Evolutionary conservation across 495 filamentous ascomycete genomes (phyloP).

Genomic region (Podospora tetraspora): DNA sequence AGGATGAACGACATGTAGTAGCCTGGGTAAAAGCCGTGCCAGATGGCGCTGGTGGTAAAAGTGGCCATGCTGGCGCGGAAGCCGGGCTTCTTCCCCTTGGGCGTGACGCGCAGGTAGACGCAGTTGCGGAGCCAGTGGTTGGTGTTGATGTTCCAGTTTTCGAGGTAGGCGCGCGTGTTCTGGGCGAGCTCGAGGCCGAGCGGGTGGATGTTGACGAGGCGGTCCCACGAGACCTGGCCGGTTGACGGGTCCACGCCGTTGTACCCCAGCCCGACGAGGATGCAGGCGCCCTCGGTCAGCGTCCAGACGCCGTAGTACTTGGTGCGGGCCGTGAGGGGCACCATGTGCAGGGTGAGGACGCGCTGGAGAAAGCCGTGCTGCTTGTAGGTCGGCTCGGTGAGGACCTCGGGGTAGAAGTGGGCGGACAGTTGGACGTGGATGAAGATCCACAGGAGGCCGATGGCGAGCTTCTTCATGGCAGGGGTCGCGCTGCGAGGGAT

Average conservation of each 20-base stretch:
- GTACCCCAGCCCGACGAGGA: constrained; percentile 88
- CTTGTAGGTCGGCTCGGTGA: constrained; percentile 54
- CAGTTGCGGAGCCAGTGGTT: constrained; percentile 97
- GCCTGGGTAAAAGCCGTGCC: constrained; percentile 97
- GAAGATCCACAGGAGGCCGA: constrained; percentile 73
- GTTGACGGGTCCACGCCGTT: constrained; percentile 83
- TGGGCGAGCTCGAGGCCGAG: constrained; percentile 80
- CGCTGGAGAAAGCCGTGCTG: constrained; percentile 63
- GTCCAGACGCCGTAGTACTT: constrained; percentile 98
- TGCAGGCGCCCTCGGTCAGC: constrained; percentile 90
- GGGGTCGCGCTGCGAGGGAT: constrained; percentile 89
- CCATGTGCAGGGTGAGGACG: constrained; percentile 72
- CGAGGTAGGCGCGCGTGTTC: constrained; percentile 83
- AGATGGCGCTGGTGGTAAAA: constrained; percentile 88
- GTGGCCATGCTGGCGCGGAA: constrained; percentile 93
- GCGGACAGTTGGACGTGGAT: constrained; percentile 67
- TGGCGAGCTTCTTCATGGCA: constrained; percentile 67
- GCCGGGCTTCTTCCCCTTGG: constrained; percentile 90
- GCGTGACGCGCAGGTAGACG: constrained; percentile 90
- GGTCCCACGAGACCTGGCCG: constrained; percentile 80
- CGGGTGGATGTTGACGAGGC: constrained; percentile 81
- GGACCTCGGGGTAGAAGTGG: constrained; percentile 57
- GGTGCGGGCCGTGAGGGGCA: constrained; percentile 69
- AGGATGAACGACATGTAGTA: constrained; percentile 91
- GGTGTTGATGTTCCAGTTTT: constrained; percentile 96